These are phyloP conservation scores for Solanum etuberosum DNA, from an alignment of 257 asterid species.

Conservation along the genomic window DNA sequence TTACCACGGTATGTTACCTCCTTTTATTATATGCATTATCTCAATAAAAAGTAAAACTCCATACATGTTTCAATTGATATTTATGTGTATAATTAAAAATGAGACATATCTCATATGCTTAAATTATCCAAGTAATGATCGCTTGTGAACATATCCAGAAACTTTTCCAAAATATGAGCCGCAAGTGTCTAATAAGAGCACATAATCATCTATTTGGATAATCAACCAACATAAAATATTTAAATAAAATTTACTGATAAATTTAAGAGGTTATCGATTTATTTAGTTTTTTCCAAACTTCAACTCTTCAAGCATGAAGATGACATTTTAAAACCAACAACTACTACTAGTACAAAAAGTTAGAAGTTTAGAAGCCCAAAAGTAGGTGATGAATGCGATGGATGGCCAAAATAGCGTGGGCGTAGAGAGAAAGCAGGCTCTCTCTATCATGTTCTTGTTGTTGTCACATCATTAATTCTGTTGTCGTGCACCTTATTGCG, in stretches of 20 bases:
- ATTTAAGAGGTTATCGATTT: neutral
- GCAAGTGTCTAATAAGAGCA: neutral
- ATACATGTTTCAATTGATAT: neutral
- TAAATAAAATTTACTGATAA: neutral
- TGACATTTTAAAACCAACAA: neutral
- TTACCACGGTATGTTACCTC: neutral
- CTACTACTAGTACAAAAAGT: neutral
- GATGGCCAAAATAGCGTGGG: neutral
- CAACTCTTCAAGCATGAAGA: neutral
- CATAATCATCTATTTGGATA: neutral
- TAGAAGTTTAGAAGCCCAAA: neutral
- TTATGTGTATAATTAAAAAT: neutral
- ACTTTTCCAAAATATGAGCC: neutral
- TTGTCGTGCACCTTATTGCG: neutral
- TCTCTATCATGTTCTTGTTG: neutral
- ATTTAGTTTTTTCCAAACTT: neutral
- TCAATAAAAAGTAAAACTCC: neutral
- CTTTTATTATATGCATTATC: neutral
- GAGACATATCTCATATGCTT: neutral
- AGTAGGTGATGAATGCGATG: neutral
- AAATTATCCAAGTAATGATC: neutral
- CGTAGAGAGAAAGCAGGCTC: neutral
- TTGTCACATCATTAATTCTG: neutral
- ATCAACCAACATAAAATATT: neutral
- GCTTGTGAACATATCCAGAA: fast-evolving